Evolutionary conservation across 1,284 basidiomycete genomes (phyloP).

Genomic region (Leccinum huronense): DNA sequence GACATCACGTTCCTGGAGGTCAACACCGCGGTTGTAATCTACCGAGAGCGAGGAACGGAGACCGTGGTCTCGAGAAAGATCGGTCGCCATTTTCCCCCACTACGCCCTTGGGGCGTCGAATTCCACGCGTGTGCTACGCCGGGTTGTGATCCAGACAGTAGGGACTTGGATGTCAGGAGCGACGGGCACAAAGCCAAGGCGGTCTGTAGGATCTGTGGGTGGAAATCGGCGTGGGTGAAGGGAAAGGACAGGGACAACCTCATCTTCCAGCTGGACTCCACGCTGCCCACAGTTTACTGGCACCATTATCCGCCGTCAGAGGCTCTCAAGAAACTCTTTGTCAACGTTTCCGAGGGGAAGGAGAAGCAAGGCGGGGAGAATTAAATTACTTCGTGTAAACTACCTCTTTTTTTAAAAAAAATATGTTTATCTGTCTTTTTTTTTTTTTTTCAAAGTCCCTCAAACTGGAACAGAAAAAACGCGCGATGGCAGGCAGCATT

Average conservation of each 20-base stretch:
- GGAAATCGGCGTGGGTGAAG: background rate
- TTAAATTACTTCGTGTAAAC: too few species aligned
- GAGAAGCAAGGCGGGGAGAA: background rate
- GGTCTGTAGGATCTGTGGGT: background rate
- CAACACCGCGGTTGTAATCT: background rate
- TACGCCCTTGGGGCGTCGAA: background rate
- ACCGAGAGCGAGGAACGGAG: background rate
- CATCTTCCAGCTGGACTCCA: background rate
- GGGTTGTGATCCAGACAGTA: background rate
- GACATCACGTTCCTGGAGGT: background rate
- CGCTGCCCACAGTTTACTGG: background rate
- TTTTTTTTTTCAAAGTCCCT: too few species aligned
- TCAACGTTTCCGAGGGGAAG: background rate
- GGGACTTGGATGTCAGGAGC: background rate
- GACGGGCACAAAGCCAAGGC: background rate
- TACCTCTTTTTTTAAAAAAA: too few species aligned
- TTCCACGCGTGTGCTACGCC: background rate
- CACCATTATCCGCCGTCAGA: background rate
- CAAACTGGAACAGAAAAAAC: too few species aligned
- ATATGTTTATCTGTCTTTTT: too few species aligned
- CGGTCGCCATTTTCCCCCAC: background rate
- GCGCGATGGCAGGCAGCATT: too few species aligned
- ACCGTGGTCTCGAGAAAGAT: background rate
- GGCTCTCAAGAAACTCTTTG: background rate
- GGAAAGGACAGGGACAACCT: background rate